Evolutionary conservation across 2,329 filamentous ascomycete genomes (phyloP).

Genomic region (Diaporthe velutina): DNA sequence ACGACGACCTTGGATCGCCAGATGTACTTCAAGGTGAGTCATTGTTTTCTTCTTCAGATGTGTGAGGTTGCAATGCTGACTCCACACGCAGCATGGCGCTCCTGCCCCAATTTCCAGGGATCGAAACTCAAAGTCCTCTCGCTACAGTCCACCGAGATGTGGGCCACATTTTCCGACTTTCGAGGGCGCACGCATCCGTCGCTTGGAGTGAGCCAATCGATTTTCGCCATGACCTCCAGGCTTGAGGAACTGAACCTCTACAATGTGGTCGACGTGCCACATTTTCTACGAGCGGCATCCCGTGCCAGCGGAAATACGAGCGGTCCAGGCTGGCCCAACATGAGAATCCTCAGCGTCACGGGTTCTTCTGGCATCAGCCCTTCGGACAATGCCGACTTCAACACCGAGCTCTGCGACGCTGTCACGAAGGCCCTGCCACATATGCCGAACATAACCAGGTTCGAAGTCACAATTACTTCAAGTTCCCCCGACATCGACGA

Average conservation of each 20-base stretch:
- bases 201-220: not conserved
- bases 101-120: not conserved
- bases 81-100: rapidly evolving
- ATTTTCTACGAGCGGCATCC: not conserved
- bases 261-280: not conserved
- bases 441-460: not conserved
- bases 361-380: rapidly evolving
- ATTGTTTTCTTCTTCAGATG: rapidly evolving
- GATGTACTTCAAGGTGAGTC: not conserved
- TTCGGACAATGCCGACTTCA: too few relatives aligned
- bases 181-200: not conserved
- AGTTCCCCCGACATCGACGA: too few relatives aligned
- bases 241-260: not conserved
- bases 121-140: not conserved
- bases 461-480: not conserved
- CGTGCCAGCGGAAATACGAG: not conserved
- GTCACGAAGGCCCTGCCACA: not conserved
- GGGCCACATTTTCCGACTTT: rapidly evolving
- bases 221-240: not conserved
- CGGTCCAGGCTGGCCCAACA: not conserved
- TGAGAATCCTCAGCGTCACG: rapidly evolving
- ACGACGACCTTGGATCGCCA: not conserved
- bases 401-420: not conserved
- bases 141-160: not conserved
- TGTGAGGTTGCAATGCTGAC: not conserved